Conservation (phyloP, 768 basidiomycete genomes). For the Hirschioporus abietinus region DNA sequence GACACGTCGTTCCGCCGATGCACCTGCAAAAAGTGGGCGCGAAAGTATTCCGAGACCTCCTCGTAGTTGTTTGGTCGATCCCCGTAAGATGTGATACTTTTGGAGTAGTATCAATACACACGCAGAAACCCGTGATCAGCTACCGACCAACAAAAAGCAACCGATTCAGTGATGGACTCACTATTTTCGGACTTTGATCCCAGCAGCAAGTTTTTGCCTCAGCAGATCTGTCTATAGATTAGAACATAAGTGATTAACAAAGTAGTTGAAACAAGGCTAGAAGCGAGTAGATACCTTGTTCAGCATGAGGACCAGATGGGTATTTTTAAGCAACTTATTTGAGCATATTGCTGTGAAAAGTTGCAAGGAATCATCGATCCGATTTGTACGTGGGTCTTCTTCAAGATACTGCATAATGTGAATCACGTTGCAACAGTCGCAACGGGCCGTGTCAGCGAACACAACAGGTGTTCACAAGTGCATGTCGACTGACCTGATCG, state of each 20-base stretch:
- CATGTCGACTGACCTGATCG: conserved; percentile 53
- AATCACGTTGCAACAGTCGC: background rate
- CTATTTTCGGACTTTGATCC: conserved; percentile 71
- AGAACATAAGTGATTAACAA: conserved; percentile 10
- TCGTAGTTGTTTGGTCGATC: conserved; percentile 67
- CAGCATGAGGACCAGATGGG: conserved; percentile 69
- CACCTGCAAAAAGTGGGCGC: conserved; percentile 76
- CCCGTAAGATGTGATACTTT: conserved; percentile 73
- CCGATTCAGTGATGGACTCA: conserved; percentile 33
- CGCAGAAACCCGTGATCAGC: conserved; percentile 7
- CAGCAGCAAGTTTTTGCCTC: conserved; percentile 62
- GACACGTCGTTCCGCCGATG: conserved; percentile 61
- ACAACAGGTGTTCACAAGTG: background rate
- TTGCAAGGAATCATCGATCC: conserved; percentile 78
- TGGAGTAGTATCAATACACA: conserved; percentile 1
- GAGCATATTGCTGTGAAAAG: conserved; percentile 72
- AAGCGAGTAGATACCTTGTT: conserved; percentile 54
- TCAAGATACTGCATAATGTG: conserved; percentile 57
- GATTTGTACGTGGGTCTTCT: conserved; percentile 73
- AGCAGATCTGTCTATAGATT: conserved; percentile 58
- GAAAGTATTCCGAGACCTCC: conserved; percentile 72
- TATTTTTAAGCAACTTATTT: conserved; percentile 66
- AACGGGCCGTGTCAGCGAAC: background rate
- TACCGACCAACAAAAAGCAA: conserved; percentile 4
- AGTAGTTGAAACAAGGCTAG: conserved; percentile 5